These are phyloP conservation scores for Globisporangium middletonii DNA, from an alignment of 352 stramenopile species.

Conservation along the genomic window DNA sequence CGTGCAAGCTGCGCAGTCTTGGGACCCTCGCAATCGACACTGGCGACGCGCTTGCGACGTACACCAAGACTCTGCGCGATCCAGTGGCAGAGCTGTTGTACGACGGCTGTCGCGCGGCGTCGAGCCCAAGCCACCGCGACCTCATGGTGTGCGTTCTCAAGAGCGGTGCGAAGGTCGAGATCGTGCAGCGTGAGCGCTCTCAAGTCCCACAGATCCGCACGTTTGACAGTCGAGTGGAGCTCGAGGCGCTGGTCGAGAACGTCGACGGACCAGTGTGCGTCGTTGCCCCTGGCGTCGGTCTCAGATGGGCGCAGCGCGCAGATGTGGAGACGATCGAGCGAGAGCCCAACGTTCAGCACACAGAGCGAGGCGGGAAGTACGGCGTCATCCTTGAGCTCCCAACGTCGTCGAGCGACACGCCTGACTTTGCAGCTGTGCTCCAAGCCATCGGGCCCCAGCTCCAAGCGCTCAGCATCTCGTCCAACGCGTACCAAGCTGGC, in stretches of 20 bases:
- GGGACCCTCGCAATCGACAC: neutral
- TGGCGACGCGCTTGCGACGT: neutral
- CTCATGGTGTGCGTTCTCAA: neutral
- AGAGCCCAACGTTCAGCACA: neutral
- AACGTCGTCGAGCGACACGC: neutral
- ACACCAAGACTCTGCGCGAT: neutral
- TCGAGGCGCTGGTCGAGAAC: neutral
- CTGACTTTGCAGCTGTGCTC: neutral
- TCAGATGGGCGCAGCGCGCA: neutral
- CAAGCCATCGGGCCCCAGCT: neutral
- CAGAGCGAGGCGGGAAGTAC: neutral
- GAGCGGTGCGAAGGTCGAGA: neutral
- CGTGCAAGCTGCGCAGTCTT: neutral
- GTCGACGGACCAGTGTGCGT: constrained; percentile 1
- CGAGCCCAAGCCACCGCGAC: neutral
- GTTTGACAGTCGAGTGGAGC: neutral
- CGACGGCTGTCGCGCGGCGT: neutral
- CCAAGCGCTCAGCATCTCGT: neutral
- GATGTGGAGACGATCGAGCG: constrained; percentile 3
- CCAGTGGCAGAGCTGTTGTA: neutral
- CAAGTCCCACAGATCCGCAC: neutral
- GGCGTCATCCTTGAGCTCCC: neutral
- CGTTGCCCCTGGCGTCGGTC: neutral
- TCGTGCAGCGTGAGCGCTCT: neutral
- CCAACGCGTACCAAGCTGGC: neutral